These are phyloP conservation scores for Pichia ethanolica DNA, from an alignment of 805 yeast species.

Conservation along the genomic window DNA sequence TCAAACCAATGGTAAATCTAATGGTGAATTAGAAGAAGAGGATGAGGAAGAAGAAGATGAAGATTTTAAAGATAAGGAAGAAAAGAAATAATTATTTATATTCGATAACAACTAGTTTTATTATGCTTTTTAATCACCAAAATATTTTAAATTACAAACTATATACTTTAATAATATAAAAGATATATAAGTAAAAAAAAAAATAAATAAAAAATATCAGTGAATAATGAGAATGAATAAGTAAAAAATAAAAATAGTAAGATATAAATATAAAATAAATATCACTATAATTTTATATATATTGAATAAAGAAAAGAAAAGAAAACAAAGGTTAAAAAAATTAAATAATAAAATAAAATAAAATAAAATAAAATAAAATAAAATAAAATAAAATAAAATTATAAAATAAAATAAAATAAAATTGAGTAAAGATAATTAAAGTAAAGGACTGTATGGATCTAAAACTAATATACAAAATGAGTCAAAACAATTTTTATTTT, in stretches of 20 bases:
- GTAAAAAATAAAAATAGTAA: not conserved
- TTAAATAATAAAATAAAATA: no score
- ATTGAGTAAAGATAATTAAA: not conserved
- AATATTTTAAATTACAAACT: no score
- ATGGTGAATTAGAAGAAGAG: constrained; percentile 40
- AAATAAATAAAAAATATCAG: not conserved
- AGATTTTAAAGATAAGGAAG: constrained; percentile 41
- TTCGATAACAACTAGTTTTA: no score
- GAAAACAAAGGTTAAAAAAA: no score
- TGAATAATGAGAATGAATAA: not conserved
- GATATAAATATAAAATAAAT: no score
- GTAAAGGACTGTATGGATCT: no score
- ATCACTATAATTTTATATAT: no score
- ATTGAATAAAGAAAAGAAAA: no score
- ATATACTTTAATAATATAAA: not conserved
- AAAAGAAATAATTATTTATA: constrained; percentile 2
- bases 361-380: not conserved
- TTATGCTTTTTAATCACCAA: no score
- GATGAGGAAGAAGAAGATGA: constrained; percentile 36
- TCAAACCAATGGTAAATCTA: constrained; percentile 22
- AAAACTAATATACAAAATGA: not conserved
- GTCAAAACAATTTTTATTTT: not conserved
- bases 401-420: not conserved
- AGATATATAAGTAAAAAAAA: not conserved
- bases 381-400: not conserved